Percentiles rank a stretch among this genome's conserved stretches.
These are phyloP conservation scores for Neospermospora avenae DNA, from an alignment of 2,329 filamentous ascomycete species.

Conservation along the genomic window DNA sequence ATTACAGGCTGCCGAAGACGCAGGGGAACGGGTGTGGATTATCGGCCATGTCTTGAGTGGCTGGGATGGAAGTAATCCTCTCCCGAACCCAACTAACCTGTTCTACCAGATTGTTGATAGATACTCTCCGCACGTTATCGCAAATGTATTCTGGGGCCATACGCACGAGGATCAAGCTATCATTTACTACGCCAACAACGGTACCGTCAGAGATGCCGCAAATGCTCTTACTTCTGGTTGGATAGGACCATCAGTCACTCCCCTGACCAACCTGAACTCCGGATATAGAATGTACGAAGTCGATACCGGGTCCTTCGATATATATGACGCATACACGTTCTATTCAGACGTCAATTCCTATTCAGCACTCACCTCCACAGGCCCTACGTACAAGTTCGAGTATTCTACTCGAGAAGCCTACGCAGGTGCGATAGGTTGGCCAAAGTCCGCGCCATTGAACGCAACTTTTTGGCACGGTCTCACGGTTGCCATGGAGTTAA, in stretches of 20 bases:
- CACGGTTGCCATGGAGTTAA: conserved; percentile 53
- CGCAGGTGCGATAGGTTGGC: conserved; percentile 43
- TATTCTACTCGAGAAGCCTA: conserved; percentile 51
- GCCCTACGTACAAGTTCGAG: conserved; percentile 47
- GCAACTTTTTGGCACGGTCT: conserved; percentile 58
- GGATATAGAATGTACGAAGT: conserved; percentile 53
- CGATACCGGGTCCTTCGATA: conserved; percentile 50
- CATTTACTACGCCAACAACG: conserved; percentile 53
- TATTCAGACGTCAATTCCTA: conserved; percentile 49
- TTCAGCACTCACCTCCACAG: conserved; percentile 38
- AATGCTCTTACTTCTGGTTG: conserved; percentile 48
- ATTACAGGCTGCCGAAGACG: conserved; percentile 50
- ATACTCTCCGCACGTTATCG: conserved; percentile 53
- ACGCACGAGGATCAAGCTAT: conserved; percentile 53
- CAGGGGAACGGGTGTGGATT: conserved; percentile 51
- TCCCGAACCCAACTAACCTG: conserved; percentile 51
- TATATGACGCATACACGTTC: conserved; percentile 53
- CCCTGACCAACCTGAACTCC: conserved; percentile 51
- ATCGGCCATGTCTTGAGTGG: conserved; percentile 52
- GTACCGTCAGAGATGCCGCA: conserved; percentile 39
- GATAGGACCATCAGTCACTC: conserved; percentile 50
- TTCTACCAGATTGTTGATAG: conserved; percentile 54
- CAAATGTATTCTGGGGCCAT: conserved; percentile 52
- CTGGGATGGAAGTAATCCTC: conserved; percentile 53
- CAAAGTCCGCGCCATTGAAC: conserved; percentile 48